Base-by-base conservation (phyloP, 1,139 yeast genomes). In the Magnusiomyces sp. region DNA sequence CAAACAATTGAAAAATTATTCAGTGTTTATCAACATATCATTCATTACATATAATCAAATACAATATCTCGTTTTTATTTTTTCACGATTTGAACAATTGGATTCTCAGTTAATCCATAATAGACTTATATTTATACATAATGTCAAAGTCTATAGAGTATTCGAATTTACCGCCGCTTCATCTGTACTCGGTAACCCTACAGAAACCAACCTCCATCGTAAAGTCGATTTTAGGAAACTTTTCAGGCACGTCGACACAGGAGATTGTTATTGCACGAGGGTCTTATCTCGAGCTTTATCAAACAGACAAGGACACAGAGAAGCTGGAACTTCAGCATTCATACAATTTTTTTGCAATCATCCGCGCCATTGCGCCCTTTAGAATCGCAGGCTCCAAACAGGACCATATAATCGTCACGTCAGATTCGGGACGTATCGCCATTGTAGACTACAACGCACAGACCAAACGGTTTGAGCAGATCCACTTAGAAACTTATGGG, bases 391-490 rank as follows among this genome's bases (percentile, higher is more conserved):
- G 83, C 0, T 64, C 78, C 0, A 62, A 70, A 0, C 71, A 71
- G 49, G 94, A 87, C 57, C 70, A 71, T 39, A 58, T 90, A 27
- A 76, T 83, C n/a, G 65, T 88, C 2, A 77, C 94, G 0, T 79
- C 95, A 0, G 97, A 90, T 62, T 78, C 95, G 1, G 97, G 97
- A 0, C 78, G 79, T 51, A 58, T 89, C 19, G 70, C 82, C 0
- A 64, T 90, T 0, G 65, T 83, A 14, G 78, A 77, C 55, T 78
- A 75, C 58, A 71, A 76, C 45, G 56, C 63, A 0, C 65, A 63
- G 1, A 54, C 62, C 11, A 64, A 70, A 29, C 63, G 62, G 48
- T 81, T 88, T 58, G 68, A 67, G 14, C 69, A 80, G 0, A 55
- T 80, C 1, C 70, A 74, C 44, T 80, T 80, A 54, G 92, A 84